Base-by-base conservation (phyloP, 1,284 basidiomycete genomes). In the Cutaneotrichosporon sp. region DNA sequence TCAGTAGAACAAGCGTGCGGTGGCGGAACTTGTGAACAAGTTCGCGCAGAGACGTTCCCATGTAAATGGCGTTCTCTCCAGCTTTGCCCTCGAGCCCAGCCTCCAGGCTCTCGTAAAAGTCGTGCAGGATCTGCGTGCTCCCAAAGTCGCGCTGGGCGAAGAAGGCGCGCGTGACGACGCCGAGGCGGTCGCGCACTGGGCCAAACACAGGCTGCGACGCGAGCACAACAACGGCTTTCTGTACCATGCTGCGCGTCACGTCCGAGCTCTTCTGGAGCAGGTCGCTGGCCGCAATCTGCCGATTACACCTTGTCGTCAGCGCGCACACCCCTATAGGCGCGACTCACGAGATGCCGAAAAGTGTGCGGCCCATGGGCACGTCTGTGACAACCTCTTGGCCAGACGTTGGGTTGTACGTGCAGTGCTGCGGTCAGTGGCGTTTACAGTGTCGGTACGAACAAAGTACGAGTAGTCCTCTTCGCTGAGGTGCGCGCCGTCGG, bases 381-480 rank as follows among this genome's bases (percentile, higher is more conserved):
- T 73, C 63, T n/a, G 62, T 68, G 23, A 48, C 47, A 1, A 54
- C 46, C 4, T 48, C 51, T 13, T 44, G 42, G 14, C 54, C 15
- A 4, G 60, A 55, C 15, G 55, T 56, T 1, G 72, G 70, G 8
- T 62, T 52, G 56, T 26, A 88, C 79, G 64, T 81, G 83, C 22
- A 84, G 79, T 41, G 84, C 80, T 46, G 82, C 83, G 34, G 67
- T 48, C 58, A 63, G 46, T n/a, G n/a, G 60, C 60, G 20, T 7
- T 9, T 21, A 13, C 8, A 36, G 21, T 7, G 10, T 15, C 52
- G 58, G 18, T 17, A 55, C 69, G 49, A 51, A 75, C 73, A 70
- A 99, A 99, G 75, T 97, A 97, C 4, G 87, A 92, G 70, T 97
- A 98, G 70, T 98, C 94, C 77, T 98, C 94, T 26, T 86, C 79